These are phyloP conservation scores for Oryza longistaminata DNA, from an alignment of 176 grass and related monocot genomes.

Conservation along the genomic window DNA sequence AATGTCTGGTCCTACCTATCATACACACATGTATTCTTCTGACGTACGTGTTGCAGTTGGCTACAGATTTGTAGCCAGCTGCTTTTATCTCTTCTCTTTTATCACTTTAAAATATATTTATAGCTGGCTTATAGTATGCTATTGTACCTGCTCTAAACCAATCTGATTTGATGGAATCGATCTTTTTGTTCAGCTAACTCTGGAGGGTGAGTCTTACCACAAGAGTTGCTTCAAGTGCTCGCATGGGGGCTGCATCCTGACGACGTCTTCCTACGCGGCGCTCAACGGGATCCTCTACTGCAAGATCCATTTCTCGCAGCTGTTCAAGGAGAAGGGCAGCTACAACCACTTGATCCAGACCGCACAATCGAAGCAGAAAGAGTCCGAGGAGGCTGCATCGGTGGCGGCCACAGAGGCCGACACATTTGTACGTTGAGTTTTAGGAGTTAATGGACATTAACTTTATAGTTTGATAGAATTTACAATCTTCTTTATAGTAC, in stretches of 20 bases:
- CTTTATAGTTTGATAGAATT: no score
- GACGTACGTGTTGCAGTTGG: no score
- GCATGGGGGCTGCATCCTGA: conserved; percentile 80
- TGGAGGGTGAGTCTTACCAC: conserved; percentile 91
- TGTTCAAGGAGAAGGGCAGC: conserved; percentile 98
- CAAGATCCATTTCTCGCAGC: conserved; percentile 90
- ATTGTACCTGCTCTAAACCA: background rate
- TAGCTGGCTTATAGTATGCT: no score
- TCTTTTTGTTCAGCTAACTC: conserved; percentile 46
- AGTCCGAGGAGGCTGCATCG: conserved; percentile 30
- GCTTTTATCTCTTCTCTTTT: no score
- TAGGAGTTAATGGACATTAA: no score
- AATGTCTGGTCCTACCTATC: no score
- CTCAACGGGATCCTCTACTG: conserved; percentile 90
- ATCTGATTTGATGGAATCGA: background rate
- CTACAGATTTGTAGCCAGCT: no score
- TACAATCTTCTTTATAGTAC: no score
- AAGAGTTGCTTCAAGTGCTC: conserved; percentile 95
- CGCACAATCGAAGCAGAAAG: conserved; percentile 55
- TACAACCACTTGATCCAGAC: conserved; percentile 87
- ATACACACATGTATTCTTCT: no score
- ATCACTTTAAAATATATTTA: no score
- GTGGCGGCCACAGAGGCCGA: background rate
- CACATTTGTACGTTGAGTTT: no score
- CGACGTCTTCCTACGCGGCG: conserved; percentile 75